Conservation (phyloP, 2,329 filamentous ascomycete species). For the Fusarium subglutinans region DNA sequence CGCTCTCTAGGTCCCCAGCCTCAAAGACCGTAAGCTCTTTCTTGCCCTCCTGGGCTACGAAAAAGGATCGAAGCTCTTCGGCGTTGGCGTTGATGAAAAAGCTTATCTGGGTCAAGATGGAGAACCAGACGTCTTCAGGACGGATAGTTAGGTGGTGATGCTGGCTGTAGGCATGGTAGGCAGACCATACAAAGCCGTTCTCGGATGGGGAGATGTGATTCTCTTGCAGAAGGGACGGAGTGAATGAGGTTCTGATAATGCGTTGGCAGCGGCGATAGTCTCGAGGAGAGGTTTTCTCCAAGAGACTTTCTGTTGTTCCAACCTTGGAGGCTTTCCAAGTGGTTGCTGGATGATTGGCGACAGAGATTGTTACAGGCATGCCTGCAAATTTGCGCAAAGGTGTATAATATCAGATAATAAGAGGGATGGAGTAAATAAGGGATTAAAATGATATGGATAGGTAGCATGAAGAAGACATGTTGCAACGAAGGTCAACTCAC, state of each 20-base stretch:
- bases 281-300: neutral
- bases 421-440: fast-evolving
- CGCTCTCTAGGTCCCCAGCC: neutral
- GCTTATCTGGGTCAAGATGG: neutral
- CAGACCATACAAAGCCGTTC: neutral
- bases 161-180: neutral
- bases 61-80: neutral
- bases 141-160: neutral
- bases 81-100: neutral
- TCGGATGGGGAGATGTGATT: neutral
- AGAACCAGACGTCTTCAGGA: neutral
- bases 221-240: neutral
- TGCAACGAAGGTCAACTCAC: neutral
- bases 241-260: neutral
- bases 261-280: neutral
- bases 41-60: neutral
- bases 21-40: neutral
- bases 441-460: fast-evolving
- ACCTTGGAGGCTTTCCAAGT: neutral
- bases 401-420: neutral
- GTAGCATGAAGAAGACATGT: fast-evolving
- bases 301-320: fast-evolving
- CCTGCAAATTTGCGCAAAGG: fast-evolving
- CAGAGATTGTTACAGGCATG: neutral
- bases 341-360: neutral